A percentile compares a stretch with the other conserved stretches of the same genome.
phyloP scores from a whole-genome alignment of 2,329 filamentous ascomycete species.

The Verticillium longisporum region DNA sequence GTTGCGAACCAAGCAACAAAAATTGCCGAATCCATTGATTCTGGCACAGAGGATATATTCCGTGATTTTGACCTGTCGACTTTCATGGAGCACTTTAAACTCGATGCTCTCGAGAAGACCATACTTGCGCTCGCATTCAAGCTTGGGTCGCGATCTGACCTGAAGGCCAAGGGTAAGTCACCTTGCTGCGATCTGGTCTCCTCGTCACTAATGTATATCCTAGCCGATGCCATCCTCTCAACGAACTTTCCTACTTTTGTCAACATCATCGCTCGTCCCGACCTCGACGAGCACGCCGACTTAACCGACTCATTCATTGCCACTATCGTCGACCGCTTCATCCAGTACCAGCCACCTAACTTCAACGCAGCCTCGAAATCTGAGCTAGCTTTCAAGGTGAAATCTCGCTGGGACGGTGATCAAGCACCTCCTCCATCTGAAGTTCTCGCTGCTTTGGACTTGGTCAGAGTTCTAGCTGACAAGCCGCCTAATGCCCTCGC shows the following conservation, averaged over 20 bases:
- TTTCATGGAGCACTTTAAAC: conserved; percentile 93
- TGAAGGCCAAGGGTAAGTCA: conserved; percentile 78
- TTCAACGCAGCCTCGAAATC: conserved; percentile 71
- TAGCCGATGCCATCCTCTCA: conserved; percentile 85
- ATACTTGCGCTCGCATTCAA: conserved; percentile 86
- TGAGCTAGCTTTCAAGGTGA: conserved; percentile 60
- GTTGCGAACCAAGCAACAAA: conserved; percentile 79
- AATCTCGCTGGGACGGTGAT: conserved; percentile 61
- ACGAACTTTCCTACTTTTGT: conserved; percentile 74
- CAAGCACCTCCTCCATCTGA: conserved; percentile 57
- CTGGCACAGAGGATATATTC: conserved; percentile 85
- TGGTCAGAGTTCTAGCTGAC: conserved; percentile 59
- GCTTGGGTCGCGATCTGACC: conserved; percentile 67
- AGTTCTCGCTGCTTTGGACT: conserved; percentile 63
- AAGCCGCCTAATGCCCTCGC: conserved; percentile 50
- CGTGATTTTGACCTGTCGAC: conserved; percentile 93
- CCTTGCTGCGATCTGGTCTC: conserved; percentile 2
- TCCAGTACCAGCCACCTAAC: conserved; percentile 78
- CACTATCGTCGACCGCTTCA: conserved; percentile 75
- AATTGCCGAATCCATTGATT: conserved; percentile 90
- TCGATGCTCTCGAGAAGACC: conserved; percentile 82
- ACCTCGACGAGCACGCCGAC: conserved; percentile 58
- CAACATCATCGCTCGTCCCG: conserved; percentile 63
- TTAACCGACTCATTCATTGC: conserved; percentile 66
- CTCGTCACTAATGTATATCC: background rate